Conservation (phyloP, 352 stramenopile genomes). For the Hyphochytrium catenoides region DNA sequence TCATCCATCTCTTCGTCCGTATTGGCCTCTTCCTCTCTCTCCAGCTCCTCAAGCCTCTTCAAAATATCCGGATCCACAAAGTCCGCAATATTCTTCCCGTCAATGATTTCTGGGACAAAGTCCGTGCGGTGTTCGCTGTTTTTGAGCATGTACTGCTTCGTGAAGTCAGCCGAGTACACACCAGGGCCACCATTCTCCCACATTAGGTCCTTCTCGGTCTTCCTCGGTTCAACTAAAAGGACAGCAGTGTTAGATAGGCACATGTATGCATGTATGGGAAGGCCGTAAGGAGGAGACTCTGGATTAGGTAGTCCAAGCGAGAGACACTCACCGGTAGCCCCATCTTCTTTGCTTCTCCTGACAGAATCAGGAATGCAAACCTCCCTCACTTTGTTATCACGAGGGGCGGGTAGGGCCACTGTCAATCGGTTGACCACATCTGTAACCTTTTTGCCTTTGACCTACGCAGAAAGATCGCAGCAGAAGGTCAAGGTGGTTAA, state of each 20-base stretch:
- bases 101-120: slow-evolving; percentile 95
- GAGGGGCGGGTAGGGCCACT: slow-evolving; percentile 77
- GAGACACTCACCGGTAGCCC: no score
- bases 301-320: no score
- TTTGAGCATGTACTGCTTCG: slow-evolving; percentile 90
- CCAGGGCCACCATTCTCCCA: slow-evolving; percentile 87
- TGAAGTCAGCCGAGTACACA: slow-evolving; percentile 91
- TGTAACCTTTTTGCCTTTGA: slow-evolving; percentile 82
- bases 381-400: slow-evolving; percentile 70
- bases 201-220: slow-evolving; percentile 59
- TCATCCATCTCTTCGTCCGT: slow-evolving; percentile 66
- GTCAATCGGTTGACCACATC: slow-evolving; percentile 87
- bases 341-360: slow-evolving; percentile 34
- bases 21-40: slow-evolving; percentile 88
- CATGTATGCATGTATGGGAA: no score
- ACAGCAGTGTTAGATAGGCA: no score
- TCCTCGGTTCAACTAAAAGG: slow-evolving; percentile 18
- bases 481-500: no score
- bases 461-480: no score
- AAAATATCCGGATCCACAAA: slow-evolving; percentile 97
- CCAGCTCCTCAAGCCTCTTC: slow-evolving; percentile 76
- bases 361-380: slow-evolving; percentile 80
- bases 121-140: slow-evolving; percentile 91
- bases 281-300: no score
- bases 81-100: slow-evolving; percentile 99